phyloP scores from a whole-genome alignment of 2,329 filamentous ascomycete species.

The Pseudogymnoascus sp. region DNA sequence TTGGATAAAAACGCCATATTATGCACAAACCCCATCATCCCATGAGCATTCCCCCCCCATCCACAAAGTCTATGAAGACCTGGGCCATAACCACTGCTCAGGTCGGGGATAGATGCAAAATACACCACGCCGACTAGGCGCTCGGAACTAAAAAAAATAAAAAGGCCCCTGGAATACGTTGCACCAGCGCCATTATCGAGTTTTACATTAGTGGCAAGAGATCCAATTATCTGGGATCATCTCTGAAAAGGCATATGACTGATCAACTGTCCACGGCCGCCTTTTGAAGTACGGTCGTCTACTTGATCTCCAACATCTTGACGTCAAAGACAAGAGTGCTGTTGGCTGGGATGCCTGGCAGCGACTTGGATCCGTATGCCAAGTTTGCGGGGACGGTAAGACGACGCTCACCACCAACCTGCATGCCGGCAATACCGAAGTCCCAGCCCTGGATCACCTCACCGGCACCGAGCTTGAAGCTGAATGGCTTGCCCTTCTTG shows the following conservation, averaged over 20 bases:
- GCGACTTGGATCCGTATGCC: conserved; percentile 78
- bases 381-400: conserved; percentile 80
- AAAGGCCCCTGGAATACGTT: background rate
- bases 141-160: background rate
- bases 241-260: background rate
- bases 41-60: conserved; percentile 18
- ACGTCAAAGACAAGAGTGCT: conserved; percentile 88
- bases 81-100: conserved; percentile 21
- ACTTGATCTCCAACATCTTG: conserved; percentile 79
- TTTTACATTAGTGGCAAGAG: conserved; percentile 9
- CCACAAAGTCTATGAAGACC: conserved; percentile 7
- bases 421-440: conserved; percentile 86
- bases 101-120: conserved; percentile 29
- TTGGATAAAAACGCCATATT: conserved; percentile 27
- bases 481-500: conserved; percentile 97
- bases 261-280: background rate
- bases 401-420: conserved; percentile 85
- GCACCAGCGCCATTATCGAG: conserved; percentile 4
- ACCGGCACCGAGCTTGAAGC: conserved; percentile 86
- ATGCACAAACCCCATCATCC: conserved; percentile 29
- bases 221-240: background rate
- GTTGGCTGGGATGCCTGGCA: conserved; percentile 84
- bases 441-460: conserved; percentile 99
- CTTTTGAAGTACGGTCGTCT: conserved; percentile 30
- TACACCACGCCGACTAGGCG: conserved; percentile 15